phyloP scores from a whole-genome alignment of 768 basidiomycete genomes.

The Suillus placidus region DNA sequence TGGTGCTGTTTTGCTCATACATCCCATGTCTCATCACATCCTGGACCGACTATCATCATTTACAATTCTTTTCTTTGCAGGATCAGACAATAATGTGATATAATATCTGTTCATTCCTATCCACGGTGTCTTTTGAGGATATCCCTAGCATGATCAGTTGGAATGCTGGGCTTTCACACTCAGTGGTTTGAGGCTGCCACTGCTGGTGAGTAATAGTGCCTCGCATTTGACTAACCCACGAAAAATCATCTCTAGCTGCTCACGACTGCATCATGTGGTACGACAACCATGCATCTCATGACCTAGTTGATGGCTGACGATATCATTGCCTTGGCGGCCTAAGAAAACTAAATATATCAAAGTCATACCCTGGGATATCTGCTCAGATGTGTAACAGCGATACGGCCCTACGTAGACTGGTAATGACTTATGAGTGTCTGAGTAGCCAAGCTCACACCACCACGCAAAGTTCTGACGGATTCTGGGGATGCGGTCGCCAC shows the following conservation, averaged over 20 bases:
- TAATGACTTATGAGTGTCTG: not conserved
- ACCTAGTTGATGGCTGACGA: not conserved
- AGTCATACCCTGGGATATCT: not conserved
- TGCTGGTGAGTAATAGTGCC: not conserved
- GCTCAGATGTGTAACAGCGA: not conserved
- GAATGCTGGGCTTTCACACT: not conserved
- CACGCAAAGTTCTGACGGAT: not conserved
- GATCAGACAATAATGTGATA: not conserved
- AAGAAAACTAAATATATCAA: not conserved
- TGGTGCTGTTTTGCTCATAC: not conserved
- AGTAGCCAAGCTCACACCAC: not conserved
- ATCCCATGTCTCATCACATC: not conserved
- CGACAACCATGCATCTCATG: not conserved
- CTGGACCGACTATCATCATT: not conserved
- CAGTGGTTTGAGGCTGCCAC: not conserved
- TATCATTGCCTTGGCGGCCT: not conserved
- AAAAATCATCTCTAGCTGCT: not conserved
- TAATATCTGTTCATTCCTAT: not conserved
- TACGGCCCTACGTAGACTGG: not conserved
- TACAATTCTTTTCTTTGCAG: not conserved
- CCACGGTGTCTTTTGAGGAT: not conserved
- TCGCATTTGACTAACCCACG: not conserved
- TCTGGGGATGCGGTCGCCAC: not conserved
- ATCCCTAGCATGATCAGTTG: not conserved
- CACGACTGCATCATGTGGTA: not conserved